Base-by-base conservation (phyloP, 169 alveolate genomes). In the Plasmodium vivax region DNA sequence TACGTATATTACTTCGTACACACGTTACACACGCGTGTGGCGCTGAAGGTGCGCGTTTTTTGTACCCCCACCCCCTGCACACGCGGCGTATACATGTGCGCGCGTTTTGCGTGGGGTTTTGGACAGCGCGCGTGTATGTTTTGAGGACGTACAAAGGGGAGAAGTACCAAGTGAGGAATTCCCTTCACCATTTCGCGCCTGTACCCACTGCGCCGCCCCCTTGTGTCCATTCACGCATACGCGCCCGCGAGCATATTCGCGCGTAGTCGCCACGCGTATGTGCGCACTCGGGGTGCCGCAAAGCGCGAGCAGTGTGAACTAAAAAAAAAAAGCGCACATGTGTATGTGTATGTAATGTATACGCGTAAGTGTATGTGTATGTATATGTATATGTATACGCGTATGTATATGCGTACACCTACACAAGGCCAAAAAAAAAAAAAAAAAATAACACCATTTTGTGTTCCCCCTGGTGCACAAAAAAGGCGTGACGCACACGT, bases 381-480 rank as follows among this genome's bases (percentile, higher is more conserved):
- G n/a, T n/a, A n/a, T n/a, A n/a, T n/a, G n/a, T n/a, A n/a, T n/a
- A n/a, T n/a, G n/a, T n/a, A n/a, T n/a, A n/a, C n/a, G n/a, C n/a
- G 74, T 32, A 68, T 68, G 38, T 62, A 84, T 71, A 82, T 30
- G 68, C 56, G 23, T 82, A 32, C 72, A 51, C 38, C 27, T 41
- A 12, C 72, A 36, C 34, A 43, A 81, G 34, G 32, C 51, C 32
- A 47, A 47, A 81, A 81, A 43, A 30, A 80, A 80, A n/a, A 58
- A 58, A 58, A 58, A 62, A 68, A 68, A 68, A 68, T 23, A 27
- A 68, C 41, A 81, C 38, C n/a, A 19, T n/a, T 47, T 54, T 71
- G n/a, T 32, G 36, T 84, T 71, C 23, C 36, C 54, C 23, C 73
- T 85, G 84, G 93, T 85, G 93, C 93, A 85, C 80, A n/a, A 85